Evolutionary conservation across 2,329 filamentous ascomycete genomes (phyloP).

Genomic region (Aspergillus puulaauensis): DNA sequence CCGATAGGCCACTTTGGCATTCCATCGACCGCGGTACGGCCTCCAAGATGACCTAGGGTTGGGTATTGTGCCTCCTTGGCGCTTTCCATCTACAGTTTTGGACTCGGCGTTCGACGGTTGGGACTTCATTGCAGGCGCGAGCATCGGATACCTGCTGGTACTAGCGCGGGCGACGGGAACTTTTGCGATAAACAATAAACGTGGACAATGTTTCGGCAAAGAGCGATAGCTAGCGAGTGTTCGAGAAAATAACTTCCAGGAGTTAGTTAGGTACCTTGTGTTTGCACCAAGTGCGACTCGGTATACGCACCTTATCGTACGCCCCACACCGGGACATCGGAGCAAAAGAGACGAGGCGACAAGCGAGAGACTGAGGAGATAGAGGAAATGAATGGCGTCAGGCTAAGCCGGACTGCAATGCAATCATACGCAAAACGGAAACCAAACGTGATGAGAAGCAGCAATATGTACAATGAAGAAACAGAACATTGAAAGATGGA

Average conservation of each 20-base stretch:
- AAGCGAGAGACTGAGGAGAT: background rate
- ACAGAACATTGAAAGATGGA: background rate
- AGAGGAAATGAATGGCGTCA: background rate
- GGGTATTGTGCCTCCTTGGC: background rate
- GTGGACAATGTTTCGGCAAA: background rate
- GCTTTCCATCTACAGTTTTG: background rate
- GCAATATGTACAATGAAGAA: background rate
- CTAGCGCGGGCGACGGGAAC: background rate
- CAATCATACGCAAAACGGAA: background rate
- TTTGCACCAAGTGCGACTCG: background rate
- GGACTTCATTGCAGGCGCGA: constrained; percentile 5
- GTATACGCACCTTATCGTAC: constrained; percentile 15
- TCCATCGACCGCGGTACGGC: constrained; percentile 21
- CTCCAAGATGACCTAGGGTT: constrained; percentile 16
- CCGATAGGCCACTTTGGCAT: constrained; percentile 9
- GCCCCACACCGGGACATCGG: constrained; percentile 19
- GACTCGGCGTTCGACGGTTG: constrained; percentile 6
- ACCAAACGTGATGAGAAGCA: background rate
- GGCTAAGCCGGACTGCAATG: background rate
- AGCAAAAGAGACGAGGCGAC: background rate
- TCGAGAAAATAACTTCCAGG: background rate
- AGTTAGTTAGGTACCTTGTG: constrained; percentile 1
- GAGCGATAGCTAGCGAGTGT: background rate
- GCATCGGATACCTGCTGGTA: background rate
- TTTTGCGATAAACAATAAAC: background rate